A percentile compares a stretch with the other conserved stretches of the same genome.
phyloP scores from a whole-genome alignment of 1,284 basidiomycete genomes.

The Bjerkandera adusta region DNA sequence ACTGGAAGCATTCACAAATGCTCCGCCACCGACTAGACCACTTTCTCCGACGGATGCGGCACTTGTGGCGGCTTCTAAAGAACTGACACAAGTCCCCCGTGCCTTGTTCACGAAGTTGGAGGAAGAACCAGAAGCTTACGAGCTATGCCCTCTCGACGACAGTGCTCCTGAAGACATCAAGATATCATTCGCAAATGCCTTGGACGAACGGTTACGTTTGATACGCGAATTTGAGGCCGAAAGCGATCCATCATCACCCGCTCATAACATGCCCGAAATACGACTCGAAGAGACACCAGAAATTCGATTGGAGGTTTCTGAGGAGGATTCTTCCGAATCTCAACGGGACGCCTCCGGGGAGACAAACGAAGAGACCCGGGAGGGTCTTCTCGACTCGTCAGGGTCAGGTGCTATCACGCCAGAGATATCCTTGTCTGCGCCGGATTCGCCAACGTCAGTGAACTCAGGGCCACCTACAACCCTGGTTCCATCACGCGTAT shows the following conservation, averaged over 20 bases:
- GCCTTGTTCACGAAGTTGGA: conserved; percentile 50
- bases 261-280: conserved; percentile 14
- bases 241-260: conserved; percentile 1
- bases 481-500: conserved; percentile 48
- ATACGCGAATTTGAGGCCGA: conserved; percentile 36
- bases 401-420: conserved; percentile 27
- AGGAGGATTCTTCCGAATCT: conserved; percentile 20
- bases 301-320: conserved; percentile 37
- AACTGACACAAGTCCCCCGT: conserved; percentile 55
- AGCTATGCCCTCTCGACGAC: conserved; percentile 54
- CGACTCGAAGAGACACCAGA: conserved; percentile 43
- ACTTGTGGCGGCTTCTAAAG: conserved; percentile 50
- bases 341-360: background rate
- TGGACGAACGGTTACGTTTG: conserved; percentile 51
- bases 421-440: conserved; percentile 30
- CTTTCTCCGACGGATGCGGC: conserved; percentile 44
- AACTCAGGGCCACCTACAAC: conserved; percentile 40
- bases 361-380: conserved; percentile 1
- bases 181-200: conserved; percentile 46
- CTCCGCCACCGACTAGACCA: conserved; percentile 46
- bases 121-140: conserved; percentile 45
- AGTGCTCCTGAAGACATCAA: conserved; percentile 44
- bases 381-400: conserved; percentile 8
- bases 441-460: conserved; percentile 27
- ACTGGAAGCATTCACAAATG: conserved; percentile 48